These are phyloP conservation scores for Acanthamoeba healyi DNA, from an alignment of 208 protist species.

Conservation along the genomic window DNA sequence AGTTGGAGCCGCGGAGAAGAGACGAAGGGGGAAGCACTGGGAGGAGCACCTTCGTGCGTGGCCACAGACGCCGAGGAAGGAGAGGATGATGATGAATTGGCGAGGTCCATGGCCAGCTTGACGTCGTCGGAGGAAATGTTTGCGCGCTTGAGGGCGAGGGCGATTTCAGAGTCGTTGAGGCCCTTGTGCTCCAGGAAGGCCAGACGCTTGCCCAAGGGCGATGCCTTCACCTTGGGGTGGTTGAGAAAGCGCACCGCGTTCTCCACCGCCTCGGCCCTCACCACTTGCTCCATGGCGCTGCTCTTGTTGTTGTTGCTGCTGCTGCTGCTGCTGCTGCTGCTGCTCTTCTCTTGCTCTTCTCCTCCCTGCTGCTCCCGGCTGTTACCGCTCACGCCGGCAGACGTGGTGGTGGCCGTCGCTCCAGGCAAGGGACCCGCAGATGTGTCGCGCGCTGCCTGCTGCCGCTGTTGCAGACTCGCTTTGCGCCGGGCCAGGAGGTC, in stretches of 20 bases:
- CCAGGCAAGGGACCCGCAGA: background rate
- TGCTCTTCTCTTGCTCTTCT: background rate
- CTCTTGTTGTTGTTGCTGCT: background rate
- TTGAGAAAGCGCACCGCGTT: conserved; percentile 13
- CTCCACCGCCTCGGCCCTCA: background rate
- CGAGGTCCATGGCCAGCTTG: background rate
- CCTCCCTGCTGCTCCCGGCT: background rate
- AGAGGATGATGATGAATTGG: background rate
- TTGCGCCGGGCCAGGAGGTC: background rate
- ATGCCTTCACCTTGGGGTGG: conserved; percentile 26
- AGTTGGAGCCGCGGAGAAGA: too few species aligned
- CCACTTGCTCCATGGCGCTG: background rate
- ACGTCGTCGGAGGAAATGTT: conserved; percentile 43
- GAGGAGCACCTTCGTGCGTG: background rate
- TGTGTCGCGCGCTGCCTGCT: background rate
- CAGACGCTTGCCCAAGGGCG: conserved; percentile 15
- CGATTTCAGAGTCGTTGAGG: conserved; percentile 44
- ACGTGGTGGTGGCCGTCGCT: background rate
- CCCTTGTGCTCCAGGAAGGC: conserved; percentile 56
- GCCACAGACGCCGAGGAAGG: background rate
- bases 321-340: background rate
- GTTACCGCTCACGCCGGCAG: too few species aligned
- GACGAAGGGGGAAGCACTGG: background rate
- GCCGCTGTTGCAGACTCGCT: background rate
- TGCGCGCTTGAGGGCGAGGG: conserved; percentile 22